Evolutionary conservation across 228 moss, liverwort and hornwort species (phyloP).

Genomic region (Sphagnum magellanicum): DNA sequence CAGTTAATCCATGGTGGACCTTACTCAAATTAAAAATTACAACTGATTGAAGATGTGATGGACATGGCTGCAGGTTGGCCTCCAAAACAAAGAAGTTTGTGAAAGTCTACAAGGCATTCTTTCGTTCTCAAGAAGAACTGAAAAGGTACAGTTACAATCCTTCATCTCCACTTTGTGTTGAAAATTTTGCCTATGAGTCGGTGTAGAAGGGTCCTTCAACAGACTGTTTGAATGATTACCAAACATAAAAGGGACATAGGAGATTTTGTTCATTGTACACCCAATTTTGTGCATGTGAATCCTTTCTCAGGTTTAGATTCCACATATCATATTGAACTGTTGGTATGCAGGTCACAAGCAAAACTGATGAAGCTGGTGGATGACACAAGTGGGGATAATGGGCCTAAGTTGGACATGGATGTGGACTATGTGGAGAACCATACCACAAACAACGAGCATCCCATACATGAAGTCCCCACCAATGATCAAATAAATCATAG

Average conservation of each 20-base stretch:
- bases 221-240: neutral
- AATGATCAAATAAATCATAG: neutral
- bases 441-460: neutral
- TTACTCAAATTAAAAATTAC: too few relatives aligned
- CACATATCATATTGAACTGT: neutral
- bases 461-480: neutral
- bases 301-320: neutral
- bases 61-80: constrained; percentile 21
- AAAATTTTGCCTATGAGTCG: too few relatives aligned
- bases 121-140: constrained; percentile 61
- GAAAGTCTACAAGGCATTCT: constrained; percentile 46
- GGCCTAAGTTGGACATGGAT: constrained; percentile 38
- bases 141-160: constrained; percentile 28
- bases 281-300: neutral
- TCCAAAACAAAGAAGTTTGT: constrained; percentile 54
- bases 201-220: neutral
- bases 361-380: constrained; percentile 59
- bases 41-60: neutral
- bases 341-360: constrained; percentile 46
- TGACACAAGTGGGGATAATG: constrained; percentile 49
- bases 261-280: neutral
- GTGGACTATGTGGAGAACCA: constrained; percentile 11
- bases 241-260: too few relatives aligned
- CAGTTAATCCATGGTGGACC: too few relatives aligned
- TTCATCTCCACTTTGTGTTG: neutral